These are phyloP conservation scores for Brassica nigra DNA, from an alignment of 345 rosid species.

Conservation along the genomic window DNA sequence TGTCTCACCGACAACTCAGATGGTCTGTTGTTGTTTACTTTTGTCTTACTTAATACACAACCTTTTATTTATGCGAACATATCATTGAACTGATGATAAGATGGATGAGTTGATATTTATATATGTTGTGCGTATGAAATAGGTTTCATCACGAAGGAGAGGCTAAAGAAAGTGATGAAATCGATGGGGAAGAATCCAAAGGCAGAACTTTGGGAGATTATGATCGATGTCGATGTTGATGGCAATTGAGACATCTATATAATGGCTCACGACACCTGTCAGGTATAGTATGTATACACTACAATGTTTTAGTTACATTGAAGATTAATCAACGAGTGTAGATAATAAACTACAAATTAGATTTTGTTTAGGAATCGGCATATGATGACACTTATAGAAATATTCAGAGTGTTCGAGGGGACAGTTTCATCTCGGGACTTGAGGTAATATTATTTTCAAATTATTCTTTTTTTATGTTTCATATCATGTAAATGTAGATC, in stretches of 20 bases:
- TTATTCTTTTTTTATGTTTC: not conserved
- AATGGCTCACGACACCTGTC: slow-evolving; percentile 38
- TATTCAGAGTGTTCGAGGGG: not conserved
- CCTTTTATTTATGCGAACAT: not conserved
- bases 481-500: not conserved
- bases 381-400: not conserved
- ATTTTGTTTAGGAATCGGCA: not conserved
- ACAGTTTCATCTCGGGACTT: not conserved
- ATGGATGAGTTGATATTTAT: too few species aligned
- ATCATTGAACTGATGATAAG: not conserved
- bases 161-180: slow-evolving; percentile 32
- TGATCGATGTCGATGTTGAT: slow-evolving; percentile 32
- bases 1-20: slow-evolving; percentile 39
- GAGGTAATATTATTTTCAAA: not conserved
- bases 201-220: slow-evolving; percentile 30
- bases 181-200: slow-evolving; percentile 39
- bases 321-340: not conserved
- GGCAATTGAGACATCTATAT: slow-evolving; percentile 37
- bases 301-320: not conserved
- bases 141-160: slow-evolving; percentile 1
- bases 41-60: not conserved
- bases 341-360: not conserved
- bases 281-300: slow-evolving; percentile 22
- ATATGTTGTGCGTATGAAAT: not conserved
- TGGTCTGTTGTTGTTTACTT: slow-evolving; percentile 17